A percentile compares a stretch with the other conserved stretches of the same genome.
These are phyloP conservation scores for Beverwykella pulmonaria DNA, from an alignment of 495 filamentous ascomycete species.

Conservation along the genomic window DNA sequence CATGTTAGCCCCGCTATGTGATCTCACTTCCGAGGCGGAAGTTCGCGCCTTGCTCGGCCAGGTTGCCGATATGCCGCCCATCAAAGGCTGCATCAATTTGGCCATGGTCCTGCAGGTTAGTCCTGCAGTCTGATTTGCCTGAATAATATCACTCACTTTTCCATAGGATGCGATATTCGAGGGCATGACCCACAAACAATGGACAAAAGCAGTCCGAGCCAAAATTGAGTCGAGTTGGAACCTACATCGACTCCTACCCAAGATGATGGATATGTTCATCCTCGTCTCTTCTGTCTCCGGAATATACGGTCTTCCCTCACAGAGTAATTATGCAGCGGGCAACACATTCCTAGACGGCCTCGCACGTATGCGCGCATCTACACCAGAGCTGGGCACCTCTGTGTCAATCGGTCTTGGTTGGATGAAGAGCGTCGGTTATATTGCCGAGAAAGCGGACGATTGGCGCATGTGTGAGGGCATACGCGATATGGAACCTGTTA, in stretches of 20 bases:
- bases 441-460: background rate
- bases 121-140: too few relatives aligned
- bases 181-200: conserved; percentile 15
- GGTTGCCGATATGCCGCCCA: conserved; percentile 14
- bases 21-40: background rate
- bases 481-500: background rate
- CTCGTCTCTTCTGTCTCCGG: conserved; percentile 20
- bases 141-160: background rate
- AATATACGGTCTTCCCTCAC: conserved; percentile 6
- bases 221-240: conserved; percentile 12
- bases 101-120: conserved; percentile 13
- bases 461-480: background rate
- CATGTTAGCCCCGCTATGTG: background rate
- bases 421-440: background rate
- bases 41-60: background rate
- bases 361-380: background rate
- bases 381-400: background rate
- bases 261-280: conserved; percentile 23
- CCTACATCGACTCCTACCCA: conserved; percentile 9
- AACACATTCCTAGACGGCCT: conserved; percentile 24
- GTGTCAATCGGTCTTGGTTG: background rate
- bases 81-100: conserved; percentile 31
- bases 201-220: background rate
- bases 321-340: conserved; percentile 25
- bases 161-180: conserved; percentile 35